Evolutionary conservation across 805 yeast genomes (phyloP).

Genomic region (Candida ascalaphidarum): DNA sequence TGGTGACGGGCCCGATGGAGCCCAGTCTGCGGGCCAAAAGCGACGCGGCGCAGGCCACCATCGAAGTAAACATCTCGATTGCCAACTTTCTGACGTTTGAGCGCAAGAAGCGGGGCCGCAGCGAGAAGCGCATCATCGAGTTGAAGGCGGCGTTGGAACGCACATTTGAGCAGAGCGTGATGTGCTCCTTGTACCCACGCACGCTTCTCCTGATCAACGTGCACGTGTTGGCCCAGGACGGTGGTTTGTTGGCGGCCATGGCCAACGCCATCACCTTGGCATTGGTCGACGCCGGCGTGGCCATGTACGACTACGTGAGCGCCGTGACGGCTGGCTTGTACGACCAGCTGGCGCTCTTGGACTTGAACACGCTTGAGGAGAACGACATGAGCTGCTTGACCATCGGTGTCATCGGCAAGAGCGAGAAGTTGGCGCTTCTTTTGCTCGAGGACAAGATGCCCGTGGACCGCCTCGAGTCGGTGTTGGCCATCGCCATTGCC

Average conservation of each 20-base stretch:
- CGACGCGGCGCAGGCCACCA: slow-evolving; percentile 42
- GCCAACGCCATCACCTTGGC: slow-evolving; percentile 85
- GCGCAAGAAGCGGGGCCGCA: slow-evolving; percentile 58
- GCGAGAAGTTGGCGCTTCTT: slow-evolving; percentile 69
- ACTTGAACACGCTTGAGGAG: slow-evolving; percentile 77
- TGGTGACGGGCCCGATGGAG: slow-evolving; percentile 86
- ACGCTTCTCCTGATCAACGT: slow-evolving; percentile 70
- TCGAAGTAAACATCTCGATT: slow-evolving; percentile 58
- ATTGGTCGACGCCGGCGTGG: slow-evolving; percentile 88
- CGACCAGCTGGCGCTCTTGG: slow-evolving; percentile 71
- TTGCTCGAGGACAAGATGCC: slow-evolving; percentile 81
- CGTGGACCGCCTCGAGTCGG: slow-evolving; percentile 66
- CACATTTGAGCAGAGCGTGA: slow-evolving; percentile 67
- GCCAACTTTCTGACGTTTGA: slow-evolving; percentile 79
- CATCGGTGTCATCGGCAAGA: slow-evolving; percentile 74
- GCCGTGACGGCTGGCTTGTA: slow-evolving; percentile 74
- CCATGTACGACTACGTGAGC: slow-evolving; percentile 85
- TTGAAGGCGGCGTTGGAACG: slow-evolving; percentile 57
- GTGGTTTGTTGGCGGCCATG: slow-evolving; percentile 73
- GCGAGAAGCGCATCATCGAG: slow-evolving; percentile 65
- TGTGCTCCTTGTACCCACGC: slow-evolving; percentile 70
- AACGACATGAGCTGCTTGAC: slow-evolving; percentile 75
- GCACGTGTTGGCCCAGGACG: slow-evolving; percentile 83
- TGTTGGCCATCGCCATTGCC: slow-evolving; percentile 74
- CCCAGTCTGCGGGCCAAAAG: slow-evolving; percentile 51